phyloP scores from a whole-genome alignment of 257 asterid genomes.

The Prunella vulgaris region DNA sequence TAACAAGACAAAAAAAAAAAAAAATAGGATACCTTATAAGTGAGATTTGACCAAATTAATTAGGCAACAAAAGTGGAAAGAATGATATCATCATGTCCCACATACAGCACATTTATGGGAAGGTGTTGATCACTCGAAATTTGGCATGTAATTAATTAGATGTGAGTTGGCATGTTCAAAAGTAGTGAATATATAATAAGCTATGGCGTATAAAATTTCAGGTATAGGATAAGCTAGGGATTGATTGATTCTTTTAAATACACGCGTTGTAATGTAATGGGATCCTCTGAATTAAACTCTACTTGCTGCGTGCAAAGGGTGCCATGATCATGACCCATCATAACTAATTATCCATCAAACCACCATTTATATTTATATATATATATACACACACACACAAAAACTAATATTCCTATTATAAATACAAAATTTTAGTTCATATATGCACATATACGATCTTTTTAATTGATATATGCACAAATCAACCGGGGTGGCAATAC shows the following conservation, averaged over 20 bases:
- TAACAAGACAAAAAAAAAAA: too few species aligned
- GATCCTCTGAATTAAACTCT: conserved; percentile 18
- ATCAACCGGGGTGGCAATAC: too few species aligned
- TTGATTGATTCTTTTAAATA: conserved; percentile 17
- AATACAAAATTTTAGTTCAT: too few species aligned
- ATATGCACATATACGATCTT: too few species aligned
- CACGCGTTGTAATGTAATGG: conserved; percentile 21
- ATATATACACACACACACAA: too few species aligned
- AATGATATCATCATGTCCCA: conserved; percentile 26
- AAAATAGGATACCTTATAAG: conserved; percentile 4
- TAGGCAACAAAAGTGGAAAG: conserved; percentile 17
- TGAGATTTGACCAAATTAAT: conserved; percentile 28
- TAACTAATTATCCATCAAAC: not conserved
- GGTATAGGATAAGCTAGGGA: conserved; percentile 20
- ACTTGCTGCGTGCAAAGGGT: not conserved
- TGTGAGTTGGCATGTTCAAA: not conserved
- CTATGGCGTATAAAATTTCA: conserved; percentile 9
- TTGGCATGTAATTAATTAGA: conserved; percentile 10
- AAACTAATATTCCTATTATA: too few species aligned
- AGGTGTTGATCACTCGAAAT: conserved; percentile 6
- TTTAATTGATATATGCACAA: too few species aligned
- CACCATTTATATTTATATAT: too few species aligned
- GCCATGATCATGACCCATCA: not conserved
- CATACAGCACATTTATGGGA: conserved; percentile 37
- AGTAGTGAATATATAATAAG: not conserved